Evolutionary conservation across 202 grass and related monocot genomes (phyloP).

Genomic region (Hordeum pubiflorum): DNA sequence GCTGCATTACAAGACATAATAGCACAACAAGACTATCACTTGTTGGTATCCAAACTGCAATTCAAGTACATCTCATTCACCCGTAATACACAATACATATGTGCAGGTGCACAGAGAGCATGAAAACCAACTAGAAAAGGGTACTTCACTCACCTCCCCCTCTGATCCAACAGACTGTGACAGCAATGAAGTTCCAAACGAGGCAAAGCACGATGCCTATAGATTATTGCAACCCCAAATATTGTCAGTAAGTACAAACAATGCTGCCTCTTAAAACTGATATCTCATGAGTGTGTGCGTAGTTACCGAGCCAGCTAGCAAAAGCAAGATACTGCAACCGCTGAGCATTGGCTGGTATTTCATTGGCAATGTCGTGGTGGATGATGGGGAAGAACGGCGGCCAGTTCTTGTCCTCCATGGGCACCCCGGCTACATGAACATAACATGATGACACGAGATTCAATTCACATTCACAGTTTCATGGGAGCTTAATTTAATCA

Average conservation of each 20-base stretch:
- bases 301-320: slow-evolving; percentile 51
- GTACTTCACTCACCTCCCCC: slow-evolving; percentile 46
- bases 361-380: slow-evolving; percentile 66
- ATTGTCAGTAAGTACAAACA: background rate
- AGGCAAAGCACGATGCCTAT: slow-evolving; percentile 60
- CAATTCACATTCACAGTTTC: background rate
- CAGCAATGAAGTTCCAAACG: slow-evolving; percentile 55
- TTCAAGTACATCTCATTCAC: background rate
- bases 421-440: slow-evolving; percentile 30
- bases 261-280: background rate
- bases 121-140: slow-evolving; percentile 10
- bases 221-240: slow-evolving; percentile 15
- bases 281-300: background rate
- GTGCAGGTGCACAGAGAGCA: background rate
- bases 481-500: background rate
- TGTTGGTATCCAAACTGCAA: background rate
- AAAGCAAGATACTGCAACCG: slow-evolving; percentile 61
- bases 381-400: slow-evolving; percentile 58
- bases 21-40: background rate
- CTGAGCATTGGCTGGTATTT: slow-evolving; percentile 62
- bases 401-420: slow-evolving; percentile 65
- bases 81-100: background rate
- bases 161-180: slow-evolving; percentile 66
- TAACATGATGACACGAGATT: background rate
- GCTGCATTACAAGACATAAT: background rate